These are phyloP conservation scores for Talaromyces ruber DNA, from an alignment of 495 filamentous ascomycete genomes.

Conservation along the genomic window DNA sequence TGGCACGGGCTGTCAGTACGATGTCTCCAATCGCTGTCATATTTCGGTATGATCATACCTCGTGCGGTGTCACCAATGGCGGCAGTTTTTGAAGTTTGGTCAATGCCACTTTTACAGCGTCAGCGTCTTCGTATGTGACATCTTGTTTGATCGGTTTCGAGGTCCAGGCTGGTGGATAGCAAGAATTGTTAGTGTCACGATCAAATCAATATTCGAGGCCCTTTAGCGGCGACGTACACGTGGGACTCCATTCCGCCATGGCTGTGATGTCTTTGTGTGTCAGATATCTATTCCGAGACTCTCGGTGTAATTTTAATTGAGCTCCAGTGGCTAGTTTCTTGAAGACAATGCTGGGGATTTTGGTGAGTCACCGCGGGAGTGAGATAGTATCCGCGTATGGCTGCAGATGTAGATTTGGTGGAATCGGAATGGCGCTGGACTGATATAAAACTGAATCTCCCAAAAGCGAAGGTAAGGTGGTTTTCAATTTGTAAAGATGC, in stretches of 20 bases:
- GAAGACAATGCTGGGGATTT: not conserved
- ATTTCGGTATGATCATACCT: constrained; percentile 29
- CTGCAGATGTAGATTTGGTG: not conserved
- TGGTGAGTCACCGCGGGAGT: not conserved
- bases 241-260: constrained; percentile 8
- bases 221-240: not conserved
- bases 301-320: not conserved
- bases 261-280: not conserved
- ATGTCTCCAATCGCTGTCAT: not conserved
- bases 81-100: constrained; percentile 69
- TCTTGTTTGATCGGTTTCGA: constrained; percentile 88
- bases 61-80: constrained; percentile 79
- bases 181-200: not conserved
- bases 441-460: not conserved
- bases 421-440: not conserved
- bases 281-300: not conserved
- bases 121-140: constrained; percentile 66
- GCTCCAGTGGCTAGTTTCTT: not conserved
- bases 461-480: too few relatives aligned
- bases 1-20: not conserved
- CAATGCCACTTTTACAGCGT: constrained; percentile 54
- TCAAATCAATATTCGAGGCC: not conserved
- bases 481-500: too few relatives aligned
- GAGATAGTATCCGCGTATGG: not conserved
- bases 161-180: constrained; percentile 57